Conservation (phyloP, 169 alveolate species). For the Plasmodium vivax region DNA sequence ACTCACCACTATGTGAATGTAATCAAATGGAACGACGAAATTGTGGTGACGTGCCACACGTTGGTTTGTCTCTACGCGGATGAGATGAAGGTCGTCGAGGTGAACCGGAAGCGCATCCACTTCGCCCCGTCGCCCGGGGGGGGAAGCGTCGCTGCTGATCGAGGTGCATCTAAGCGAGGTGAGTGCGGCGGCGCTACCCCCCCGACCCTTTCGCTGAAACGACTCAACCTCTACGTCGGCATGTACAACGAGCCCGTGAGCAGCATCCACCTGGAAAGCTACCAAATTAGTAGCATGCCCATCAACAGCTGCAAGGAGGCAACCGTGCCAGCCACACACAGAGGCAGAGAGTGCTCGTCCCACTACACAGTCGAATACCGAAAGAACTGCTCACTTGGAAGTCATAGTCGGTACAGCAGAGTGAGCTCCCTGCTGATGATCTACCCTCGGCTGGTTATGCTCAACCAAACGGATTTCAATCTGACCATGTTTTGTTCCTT, state of each 20-base stretch:
- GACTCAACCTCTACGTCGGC: neutral
- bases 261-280: neutral
- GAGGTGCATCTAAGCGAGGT: too few relatives aligned
- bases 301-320: neutral
- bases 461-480: conserved; percentile 23
- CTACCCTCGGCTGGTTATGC: conserved; percentile 14
- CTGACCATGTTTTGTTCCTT: neutral
- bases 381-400: neutral
- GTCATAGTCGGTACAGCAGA: neutral
- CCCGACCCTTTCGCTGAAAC: neutral
- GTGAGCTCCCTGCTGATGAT: neutral
- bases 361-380: neutral
- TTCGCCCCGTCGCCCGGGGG: neutral
- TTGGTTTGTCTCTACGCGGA: conserved; percentile 16
- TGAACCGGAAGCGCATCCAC: conserved; percentile 6
- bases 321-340: neutral
- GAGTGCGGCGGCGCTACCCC: neutral
- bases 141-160: too few relatives aligned
- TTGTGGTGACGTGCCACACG: conserved; percentile 51
- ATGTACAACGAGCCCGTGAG: neutral
- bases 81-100: neutral
- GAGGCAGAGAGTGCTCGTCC: neutral
- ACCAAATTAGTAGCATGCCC: neutral
- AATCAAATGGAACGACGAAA: neutral
- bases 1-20: neutral